Evolutionary conservation across 129 eudicot species (phyloP).

Genomic region (Cynara cardunculus): DNA sequence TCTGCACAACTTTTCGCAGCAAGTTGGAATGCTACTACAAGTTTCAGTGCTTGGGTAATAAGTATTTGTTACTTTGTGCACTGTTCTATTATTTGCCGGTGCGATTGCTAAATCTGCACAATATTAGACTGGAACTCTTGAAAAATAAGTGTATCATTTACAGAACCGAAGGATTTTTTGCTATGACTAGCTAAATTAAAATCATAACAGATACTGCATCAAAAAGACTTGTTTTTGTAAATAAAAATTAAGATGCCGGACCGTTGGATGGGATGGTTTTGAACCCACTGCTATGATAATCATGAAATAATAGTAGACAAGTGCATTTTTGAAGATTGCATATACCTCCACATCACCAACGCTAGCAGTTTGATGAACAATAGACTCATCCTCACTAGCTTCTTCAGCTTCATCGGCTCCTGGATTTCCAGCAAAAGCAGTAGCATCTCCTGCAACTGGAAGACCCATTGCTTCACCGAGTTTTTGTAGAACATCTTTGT

Average conservation of each 20-base stretch:
- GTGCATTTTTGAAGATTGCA: neutral
- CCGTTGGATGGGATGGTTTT: neutral
- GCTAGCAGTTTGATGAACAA: constrained; percentile 92
- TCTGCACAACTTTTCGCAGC: neutral
- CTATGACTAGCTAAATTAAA: neutral
- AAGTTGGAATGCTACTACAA: neutral
- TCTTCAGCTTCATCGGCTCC: constrained; percentile 61
- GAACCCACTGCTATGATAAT: neutral
- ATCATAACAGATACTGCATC: neutral
- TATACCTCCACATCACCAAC: constrained; percentile 87
- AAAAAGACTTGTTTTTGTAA: neutral
- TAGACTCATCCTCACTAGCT: constrained; percentile 74
- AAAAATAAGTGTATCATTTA: neutral
- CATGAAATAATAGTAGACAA: neutral
- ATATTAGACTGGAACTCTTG: neutral
- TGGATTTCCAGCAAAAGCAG: constrained; percentile 55
- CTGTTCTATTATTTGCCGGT: too few relatives aligned
- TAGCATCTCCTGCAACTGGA: constrained; percentile 57
- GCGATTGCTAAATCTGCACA: too few relatives aligned
- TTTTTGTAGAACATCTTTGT: constrained; percentile 68
- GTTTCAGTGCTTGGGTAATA: too few relatives aligned
- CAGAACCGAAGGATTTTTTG: neutral
- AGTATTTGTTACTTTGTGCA: too few relatives aligned
- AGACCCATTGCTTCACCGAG: constrained; percentile 98
- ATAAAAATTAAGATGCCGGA: neutral